Conservation (phyloP, 2,329 filamentous ascomycete species). For the Teratosphaeriaceae sp. region DNA sequence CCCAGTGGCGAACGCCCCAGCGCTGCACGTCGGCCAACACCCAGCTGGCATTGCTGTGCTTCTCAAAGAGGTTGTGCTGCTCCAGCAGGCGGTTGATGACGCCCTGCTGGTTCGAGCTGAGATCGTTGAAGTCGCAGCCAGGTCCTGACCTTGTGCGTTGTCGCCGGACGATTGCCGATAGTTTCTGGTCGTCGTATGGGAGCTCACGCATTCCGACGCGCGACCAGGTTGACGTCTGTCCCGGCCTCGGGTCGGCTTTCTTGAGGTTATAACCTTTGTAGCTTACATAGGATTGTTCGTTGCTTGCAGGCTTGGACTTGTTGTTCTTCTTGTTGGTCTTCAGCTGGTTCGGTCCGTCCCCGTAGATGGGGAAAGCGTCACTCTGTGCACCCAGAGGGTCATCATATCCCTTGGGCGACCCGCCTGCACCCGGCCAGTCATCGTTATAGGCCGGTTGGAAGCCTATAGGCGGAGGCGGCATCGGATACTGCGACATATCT, state of each 20-base stretch:
- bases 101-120: conserved; percentile 10
- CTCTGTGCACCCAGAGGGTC: background rate
- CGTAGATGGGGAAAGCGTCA: no score
- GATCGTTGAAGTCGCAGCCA: conserved; percentile 2
- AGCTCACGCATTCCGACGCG: conserved; percentile 9
- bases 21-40: conserved; percentile 8
- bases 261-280: conserved; percentile 8
- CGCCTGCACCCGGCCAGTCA: background rate
- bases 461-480: background rate
- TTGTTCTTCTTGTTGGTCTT: background rate
- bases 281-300: background rate
- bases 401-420: background rate
- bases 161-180: conserved; percentile 5
- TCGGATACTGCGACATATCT: background rate
- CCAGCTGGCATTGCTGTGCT: conserved; percentile 12
- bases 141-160: conserved; percentile 3
- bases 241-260: conserved; percentile 3
- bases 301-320: background rate
- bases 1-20: background rate
- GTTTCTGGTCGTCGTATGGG: conserved; percentile 8
- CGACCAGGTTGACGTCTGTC: conserved; percentile 7
- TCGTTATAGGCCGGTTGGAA: background rate
- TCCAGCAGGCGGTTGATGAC: conserved; percentile 11
- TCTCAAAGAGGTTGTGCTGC: conserved; percentile 9
- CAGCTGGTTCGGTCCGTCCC: background rate